Evolutionary conservation across 306 rosid species (phyloP), one percentile per base, ranked within the genome.

Genomic region (Malus sieversii): DNA sequence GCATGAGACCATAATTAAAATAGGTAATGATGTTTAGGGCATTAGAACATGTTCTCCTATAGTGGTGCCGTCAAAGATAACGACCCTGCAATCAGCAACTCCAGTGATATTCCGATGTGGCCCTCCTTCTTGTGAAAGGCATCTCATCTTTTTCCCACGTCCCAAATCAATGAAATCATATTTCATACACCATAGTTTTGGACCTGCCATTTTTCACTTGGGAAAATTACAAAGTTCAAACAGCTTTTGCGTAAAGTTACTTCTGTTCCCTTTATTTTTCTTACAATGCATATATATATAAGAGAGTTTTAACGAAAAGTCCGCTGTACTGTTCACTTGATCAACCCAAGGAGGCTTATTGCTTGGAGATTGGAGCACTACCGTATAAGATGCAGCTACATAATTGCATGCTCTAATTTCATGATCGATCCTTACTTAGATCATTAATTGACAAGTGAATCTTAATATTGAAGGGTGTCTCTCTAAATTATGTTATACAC

Each of bases 11-110:
- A 35, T 33, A 66, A 66, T 66, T 35, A 83, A 79, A 74, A 86
- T 85, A 72, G 82, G 87, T 67, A 20, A 79, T 84, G 77, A 88
- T 86, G 89, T 77, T 77, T 64, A 52, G 65, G 82, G 72, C 87
- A 80, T 68, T 77, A 67, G 69, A 70, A 72, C 85, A 79, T 88
- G 88, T 77, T 84, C 45, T 45, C 29, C 23, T 65, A 25, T 62
- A 25, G 84, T 44, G 66, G 83, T 82, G 86, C 71, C 76, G 79
- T 73, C 77, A 83, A 74, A 86, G 83, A 83, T 75, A 76, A 83
- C 75, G 76, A 74, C 77, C 76, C 81, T 45, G 18, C 30, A 81
- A 77, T 76, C 82, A 52, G 18, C 30, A 81, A 77, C 67, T 71
- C 72, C 81, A 73, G 80, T 81, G 75, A 78, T 79, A 77, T 76